Evolutionary conservation across 768 basidiomycete species (phyloP).

Genomic region (Kwoniella sp.): DNA sequence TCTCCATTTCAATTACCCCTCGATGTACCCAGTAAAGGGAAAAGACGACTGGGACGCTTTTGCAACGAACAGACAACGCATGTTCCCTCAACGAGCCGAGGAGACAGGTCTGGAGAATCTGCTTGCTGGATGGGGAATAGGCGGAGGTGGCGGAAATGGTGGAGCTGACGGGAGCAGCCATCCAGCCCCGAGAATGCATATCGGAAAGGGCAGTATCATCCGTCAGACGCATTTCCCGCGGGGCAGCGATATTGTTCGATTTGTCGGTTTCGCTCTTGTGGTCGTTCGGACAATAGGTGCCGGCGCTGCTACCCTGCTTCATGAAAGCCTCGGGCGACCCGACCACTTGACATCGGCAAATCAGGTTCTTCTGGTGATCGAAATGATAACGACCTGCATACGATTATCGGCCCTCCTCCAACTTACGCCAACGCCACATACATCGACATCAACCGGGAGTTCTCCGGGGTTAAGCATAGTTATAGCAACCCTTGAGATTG

Average conservation of each 20-base stretch:
- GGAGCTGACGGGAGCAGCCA: neutral
- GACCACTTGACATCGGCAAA: neutral
- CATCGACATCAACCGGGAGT: neutral
- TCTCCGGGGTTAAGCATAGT: neutral
- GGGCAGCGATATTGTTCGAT: neutral
- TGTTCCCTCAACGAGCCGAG: slow-evolving; percentile 34
- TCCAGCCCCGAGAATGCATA: neutral
- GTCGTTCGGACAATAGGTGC: neutral
- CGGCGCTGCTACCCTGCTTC: neutral
- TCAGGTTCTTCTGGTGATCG: neutral
- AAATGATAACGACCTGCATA: neutral
- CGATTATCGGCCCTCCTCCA: neutral
- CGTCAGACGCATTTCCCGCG: neutral
- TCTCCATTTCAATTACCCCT: neutral
- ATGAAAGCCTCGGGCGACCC: neutral
- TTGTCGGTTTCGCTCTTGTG: neutral
- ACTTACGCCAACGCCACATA: no score
- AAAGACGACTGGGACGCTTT: slow-evolving; percentile 45
- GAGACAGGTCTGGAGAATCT: slow-evolving; percentile 49
- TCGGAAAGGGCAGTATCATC: neutral
- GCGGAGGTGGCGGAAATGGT: slow-evolving; percentile 1
- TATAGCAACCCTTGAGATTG: neutral
- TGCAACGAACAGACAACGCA: slow-evolving; percentile 38
- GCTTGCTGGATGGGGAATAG: slow-evolving; percentile 43
- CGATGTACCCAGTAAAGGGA: neutral